These are phyloP conservation scores for Solanum habrochaites DNA, from an alignment of 257 asterid species.

Conservation along the genomic window DNA sequence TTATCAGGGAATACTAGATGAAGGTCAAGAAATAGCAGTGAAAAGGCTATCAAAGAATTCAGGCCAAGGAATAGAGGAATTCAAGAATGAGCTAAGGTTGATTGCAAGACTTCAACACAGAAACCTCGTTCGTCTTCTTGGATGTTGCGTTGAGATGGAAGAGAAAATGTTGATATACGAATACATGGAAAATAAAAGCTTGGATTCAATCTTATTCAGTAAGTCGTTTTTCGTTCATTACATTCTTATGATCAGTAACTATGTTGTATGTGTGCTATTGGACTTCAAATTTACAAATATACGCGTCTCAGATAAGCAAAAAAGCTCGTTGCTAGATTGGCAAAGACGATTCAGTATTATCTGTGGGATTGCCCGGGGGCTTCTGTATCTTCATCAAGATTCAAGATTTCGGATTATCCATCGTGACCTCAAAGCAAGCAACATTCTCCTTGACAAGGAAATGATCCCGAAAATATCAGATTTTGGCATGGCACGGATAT, in stretches of 20 bases:
- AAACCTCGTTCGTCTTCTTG: slow-evolving; percentile 32
- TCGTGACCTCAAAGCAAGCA: slow-evolving; percentile 42
- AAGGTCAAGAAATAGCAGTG: slow-evolving; percentile 34
- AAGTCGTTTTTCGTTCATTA: neutral
- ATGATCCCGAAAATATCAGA: slow-evolving; percentile 48
- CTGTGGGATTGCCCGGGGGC: slow-evolving; percentile 38
- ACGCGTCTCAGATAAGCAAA: slow-evolving; percentile 4
- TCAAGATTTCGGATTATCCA: slow-evolving; percentile 39
- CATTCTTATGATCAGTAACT: neutral
- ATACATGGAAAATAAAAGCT: slow-evolving; percentile 28
- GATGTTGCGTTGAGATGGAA: slow-evolving; percentile 26
- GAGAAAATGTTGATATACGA: slow-evolving; percentile 33
- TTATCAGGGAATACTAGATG: slow-evolving; percentile 22
- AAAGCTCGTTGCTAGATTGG: slow-evolving; percentile 23
- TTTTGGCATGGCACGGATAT: slow-evolving; percentile 42
- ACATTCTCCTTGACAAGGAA: slow-evolving; percentile 35
- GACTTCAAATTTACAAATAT: neutral
- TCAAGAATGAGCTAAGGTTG: slow-evolving; percentile 30
- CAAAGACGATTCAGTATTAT: slow-evolving; percentile 23
- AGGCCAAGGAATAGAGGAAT: slow-evolving; percentile 33
- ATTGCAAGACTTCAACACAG: slow-evolving; percentile 36
- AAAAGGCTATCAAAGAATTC: slow-evolving; percentile 40
- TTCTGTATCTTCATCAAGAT: slow-evolving; percentile 39
- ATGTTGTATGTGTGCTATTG: neutral
- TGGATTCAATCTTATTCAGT: slow-evolving; percentile 34